Evolutionary conservation across 2,329 filamentous ascomycete species (phyloP).

Genomic region (Arthrobotrys sinensis): DNA sequence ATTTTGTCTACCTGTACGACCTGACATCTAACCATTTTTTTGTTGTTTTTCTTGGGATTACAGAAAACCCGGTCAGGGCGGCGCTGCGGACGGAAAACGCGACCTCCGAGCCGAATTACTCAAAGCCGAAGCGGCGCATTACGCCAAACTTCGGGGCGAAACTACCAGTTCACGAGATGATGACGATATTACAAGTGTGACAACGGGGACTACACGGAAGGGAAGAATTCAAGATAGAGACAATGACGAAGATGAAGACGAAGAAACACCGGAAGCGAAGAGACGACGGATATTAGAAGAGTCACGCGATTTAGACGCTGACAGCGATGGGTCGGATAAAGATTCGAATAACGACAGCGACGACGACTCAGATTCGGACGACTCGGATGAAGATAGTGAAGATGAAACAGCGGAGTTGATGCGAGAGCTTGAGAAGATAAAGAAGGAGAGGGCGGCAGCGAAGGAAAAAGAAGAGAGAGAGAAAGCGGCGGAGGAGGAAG

Average conservation of each 20-base stretch:
- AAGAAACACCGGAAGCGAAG: slow-evolving; percentile 84
- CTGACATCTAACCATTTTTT: too few relatives aligned
- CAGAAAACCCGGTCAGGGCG: slow-evolving; percentile 89
- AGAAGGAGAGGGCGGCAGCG: slow-evolving; percentile 85
- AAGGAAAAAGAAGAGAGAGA: slow-evolving; percentile 87
- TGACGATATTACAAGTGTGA: slow-evolving; percentile 67
- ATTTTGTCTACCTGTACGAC: too few relatives aligned
- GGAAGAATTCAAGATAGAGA: slow-evolving; percentile 69
- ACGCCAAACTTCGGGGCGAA: slow-evolving; percentile 79
- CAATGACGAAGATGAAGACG: slow-evolving; percentile 67
- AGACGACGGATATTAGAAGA: slow-evolving; percentile 89
- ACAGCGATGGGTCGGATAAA: slow-evolving; percentile 74
- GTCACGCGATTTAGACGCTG: slow-evolving; percentile 87
- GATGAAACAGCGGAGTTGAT: slow-evolving; percentile 91
- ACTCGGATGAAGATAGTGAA: slow-evolving; percentile 76
- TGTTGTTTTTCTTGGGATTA: neutral
- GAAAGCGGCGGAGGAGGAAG: slow-evolving; percentile 83
- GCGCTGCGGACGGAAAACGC: slow-evolving; percentile 78
- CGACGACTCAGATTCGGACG: slow-evolving; percentile 71
- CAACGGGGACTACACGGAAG: slow-evolving; percentile 53
- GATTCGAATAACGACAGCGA: slow-evolving; percentile 65
- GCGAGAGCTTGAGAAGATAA: slow-evolving; percentile 94
- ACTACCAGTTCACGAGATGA: slow-evolving; percentile 66
- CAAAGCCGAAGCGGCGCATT: slow-evolving; percentile 88
- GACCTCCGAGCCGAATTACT: slow-evolving; percentile 93